These are phyloP conservation scores for Tetrapisispora nanseiensis DNA, from an alignment of 805 yeast genomes.

Conservation along the genomic window DNA sequence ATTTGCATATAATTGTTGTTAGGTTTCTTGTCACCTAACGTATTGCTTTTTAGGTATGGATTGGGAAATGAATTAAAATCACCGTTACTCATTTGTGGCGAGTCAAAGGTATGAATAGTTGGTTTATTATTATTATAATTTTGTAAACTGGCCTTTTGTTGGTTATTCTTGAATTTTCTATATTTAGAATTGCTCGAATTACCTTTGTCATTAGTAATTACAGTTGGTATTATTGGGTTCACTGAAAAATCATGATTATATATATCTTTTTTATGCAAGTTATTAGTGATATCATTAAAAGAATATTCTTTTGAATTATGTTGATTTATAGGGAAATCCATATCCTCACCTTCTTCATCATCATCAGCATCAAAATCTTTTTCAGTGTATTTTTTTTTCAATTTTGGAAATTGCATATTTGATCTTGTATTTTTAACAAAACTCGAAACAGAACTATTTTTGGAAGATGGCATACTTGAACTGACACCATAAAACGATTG, in stretches of 20 bases:
- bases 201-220: constrained; percentile 23
- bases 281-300: constrained; percentile 53
- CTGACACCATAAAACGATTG: not conserved
- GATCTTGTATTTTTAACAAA: not conserved
- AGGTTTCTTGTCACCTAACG: not conserved
- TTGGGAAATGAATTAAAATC: not conserved
- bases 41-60: not conserved
- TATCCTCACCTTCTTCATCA: not conserved
- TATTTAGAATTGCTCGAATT: constrained; percentile 47
- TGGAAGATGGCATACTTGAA: not conserved
- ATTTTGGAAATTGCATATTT: not conserved
- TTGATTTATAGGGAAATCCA: too few species aligned
- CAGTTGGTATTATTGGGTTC: constrained; percentile 66
- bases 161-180: constrained; percentile 58
- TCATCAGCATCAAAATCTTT: not conserved
- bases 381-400: not conserved
- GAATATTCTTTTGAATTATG: constrained; percentile 30
- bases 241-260: constrained; percentile 50
- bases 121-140: not conserved
- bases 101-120: not conserved
- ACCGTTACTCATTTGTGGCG: not conserved
- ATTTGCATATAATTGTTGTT: not conserved
- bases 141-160: constrained; percentile 38
- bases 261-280: constrained; percentile 48
- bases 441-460: not conserved